Base-by-base conservation (phyloP, 129 eudicot genomes). In the Pittosporum tobira region DNA sequence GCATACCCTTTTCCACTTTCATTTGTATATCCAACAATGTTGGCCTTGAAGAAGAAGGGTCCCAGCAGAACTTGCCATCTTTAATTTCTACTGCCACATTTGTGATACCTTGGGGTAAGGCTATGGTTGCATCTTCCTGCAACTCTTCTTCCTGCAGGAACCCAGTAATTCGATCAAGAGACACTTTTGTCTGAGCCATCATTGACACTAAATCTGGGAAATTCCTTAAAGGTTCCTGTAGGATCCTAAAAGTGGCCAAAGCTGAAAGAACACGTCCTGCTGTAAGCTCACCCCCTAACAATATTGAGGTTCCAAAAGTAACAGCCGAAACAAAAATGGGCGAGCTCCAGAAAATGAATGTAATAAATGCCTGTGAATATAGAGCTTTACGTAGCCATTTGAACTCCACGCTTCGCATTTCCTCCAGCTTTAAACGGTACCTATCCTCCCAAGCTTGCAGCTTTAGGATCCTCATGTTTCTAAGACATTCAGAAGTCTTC, bases 111-210 rank as follows among this genome's bases (percentile, higher is more conserved):
- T 74, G 69, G 24, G 78, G 94, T 52, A 87, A 36, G 24, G 65
- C 73, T 19, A 74, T 51, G 0, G 80, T 79, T 30, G 94, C 94
- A 65, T 87, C 93, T 70, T 78, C 84, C 40, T 59, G 85, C 64
- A 87, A 68, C 67, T 93, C 86, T 70, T 81, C 86, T 63, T 81
- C 91, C 60, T 48, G 82, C 57, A 93, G 61, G 59, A 75, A 93
- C 3, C 78, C 74, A 1, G 91, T 23, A 40, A 93, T 74, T 51
- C 99, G 72, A 59, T 84, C 96, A 55, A 93, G 85, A 31, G 99
- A 87, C 12, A 93, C 99, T 73, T 87, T 93, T 1, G 96, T 84
- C 57, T 93, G 99, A 59, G 93, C 88, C 86, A 93, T 79, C 94
- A 84, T 81, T 0, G 96, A 84, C 51, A 93, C 88, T 75, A 81